Conservation (phyloP, 345 rosid genomes). For the Abelmoschus esculentus region DNA sequence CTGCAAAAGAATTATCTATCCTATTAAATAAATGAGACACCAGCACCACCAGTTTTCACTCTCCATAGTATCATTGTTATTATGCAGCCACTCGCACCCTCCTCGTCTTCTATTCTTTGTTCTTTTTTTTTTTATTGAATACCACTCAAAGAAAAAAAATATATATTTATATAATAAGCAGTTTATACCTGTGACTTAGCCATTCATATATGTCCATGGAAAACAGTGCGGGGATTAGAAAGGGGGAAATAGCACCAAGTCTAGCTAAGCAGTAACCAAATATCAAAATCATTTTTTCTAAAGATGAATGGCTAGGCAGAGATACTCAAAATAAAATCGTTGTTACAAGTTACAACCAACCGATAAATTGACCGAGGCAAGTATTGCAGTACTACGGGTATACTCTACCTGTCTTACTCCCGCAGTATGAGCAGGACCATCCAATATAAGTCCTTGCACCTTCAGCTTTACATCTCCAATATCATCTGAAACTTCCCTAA, state of each 20-base stretch:
- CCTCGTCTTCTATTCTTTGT: background rate
- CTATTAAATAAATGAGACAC: background rate
- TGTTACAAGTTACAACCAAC: background rate
- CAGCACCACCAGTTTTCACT: background rate
- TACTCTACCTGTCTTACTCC: constrained; percentile 74
- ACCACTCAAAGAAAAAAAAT: background rate
- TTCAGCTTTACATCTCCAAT: constrained; percentile 59
- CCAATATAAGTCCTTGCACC: constrained; percentile 74
- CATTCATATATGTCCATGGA: background rate
- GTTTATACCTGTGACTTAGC: background rate
- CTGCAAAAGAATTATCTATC: background rate
- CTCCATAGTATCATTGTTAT: background rate
- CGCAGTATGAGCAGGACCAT: constrained; percentile 81
- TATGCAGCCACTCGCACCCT: background rate
- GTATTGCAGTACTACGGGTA: background rate
- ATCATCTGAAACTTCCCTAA: constrained; percentile 75
- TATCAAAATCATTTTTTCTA: background rate
- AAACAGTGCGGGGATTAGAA: background rate
- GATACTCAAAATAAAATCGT: background rate
- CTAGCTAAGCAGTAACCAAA: background rate
- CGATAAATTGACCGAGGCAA: background rate
- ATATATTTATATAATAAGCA: no score
- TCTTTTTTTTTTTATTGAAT: background rate
- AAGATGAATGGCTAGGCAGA: background rate
- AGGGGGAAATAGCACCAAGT: background rate